phyloP scores from a whole-genome alignment of 75 land plant species.

The Chamaecyparis obtusa region DNA sequence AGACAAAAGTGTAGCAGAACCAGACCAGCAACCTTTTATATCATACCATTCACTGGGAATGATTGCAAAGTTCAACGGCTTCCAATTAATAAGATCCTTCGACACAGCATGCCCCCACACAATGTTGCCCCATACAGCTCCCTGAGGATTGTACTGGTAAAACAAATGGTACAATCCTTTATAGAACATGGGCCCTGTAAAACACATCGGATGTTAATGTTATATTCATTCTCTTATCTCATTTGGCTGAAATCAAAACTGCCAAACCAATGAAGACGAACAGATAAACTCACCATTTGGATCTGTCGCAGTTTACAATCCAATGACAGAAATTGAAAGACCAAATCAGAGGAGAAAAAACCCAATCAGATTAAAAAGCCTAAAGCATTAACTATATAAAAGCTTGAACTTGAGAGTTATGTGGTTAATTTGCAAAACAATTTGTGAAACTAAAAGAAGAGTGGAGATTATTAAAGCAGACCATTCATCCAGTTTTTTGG shows the following conservation, averaged over 20 bases:
- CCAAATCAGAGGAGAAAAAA: neutral
- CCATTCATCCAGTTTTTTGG: conserved; percentile 51
- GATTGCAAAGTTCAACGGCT: conserved; percentile 43
- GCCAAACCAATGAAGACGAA: neutral
- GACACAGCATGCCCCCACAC: conserved; percentile 83
- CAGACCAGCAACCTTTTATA: conserved; percentile 76
- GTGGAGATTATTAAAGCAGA: neutral
- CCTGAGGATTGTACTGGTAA: conserved; percentile 72
- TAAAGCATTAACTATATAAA: no score
- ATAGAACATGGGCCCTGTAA: conserved; percentile 70
- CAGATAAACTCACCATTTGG: neutral
- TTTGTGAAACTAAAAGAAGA: no score
- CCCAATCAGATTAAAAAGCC: no score
- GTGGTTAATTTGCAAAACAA: no score
- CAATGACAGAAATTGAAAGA: neutral
- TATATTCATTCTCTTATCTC: neutral
- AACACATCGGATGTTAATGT: neutral
- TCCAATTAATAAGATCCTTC: conserved; percentile 73
- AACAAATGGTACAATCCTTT: conserved; percentile 73
- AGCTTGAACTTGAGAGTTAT: no score
- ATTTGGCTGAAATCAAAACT: no score
- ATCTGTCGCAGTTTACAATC: conserved; percentile 13
- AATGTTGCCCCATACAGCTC: conserved; percentile 62
- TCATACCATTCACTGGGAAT: conserved; percentile 61
- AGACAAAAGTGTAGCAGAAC: conserved; percentile 66